phyloP scores from a whole-genome alignment of 2,329 filamentous ascomycete species.

The Phaeosphaeriaceae sp. region DNA sequence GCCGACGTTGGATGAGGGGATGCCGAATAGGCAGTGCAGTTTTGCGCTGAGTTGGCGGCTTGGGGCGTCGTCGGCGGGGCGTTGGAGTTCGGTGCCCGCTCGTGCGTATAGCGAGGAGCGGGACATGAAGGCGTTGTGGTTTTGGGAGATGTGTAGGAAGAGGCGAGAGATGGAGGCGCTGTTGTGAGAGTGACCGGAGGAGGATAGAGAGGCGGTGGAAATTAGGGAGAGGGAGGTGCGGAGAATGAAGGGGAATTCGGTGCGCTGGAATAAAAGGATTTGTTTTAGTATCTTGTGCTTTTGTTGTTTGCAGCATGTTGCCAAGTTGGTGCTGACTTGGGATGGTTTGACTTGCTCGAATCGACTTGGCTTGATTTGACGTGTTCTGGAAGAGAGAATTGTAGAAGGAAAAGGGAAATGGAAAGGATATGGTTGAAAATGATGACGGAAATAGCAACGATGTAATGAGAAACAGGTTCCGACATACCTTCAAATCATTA shows the following conservation, averaged over 20 bases:
- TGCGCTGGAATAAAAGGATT: constrained; percentile 11
- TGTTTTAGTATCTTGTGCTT: not conserved
- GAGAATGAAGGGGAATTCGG: constrained; percentile 45
- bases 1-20: constrained; percentile 56
- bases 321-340: too few species aligned
- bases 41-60: constrained; percentile 72
- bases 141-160: constrained; percentile 56
- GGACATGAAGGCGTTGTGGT: constrained; percentile 67
- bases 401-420: not conserved
- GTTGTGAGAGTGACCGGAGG: constrained; percentile 56
- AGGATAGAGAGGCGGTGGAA: constrained; percentile 46
- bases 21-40: constrained; percentile 72
- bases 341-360: too few species aligned
- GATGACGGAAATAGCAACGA: not conserved
- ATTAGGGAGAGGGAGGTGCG: constrained; percentile 51
- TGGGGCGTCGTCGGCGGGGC: constrained; percentile 48
- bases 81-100: constrained; percentile 56
- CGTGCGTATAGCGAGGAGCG: constrained; percentile 65
- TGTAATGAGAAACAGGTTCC: not conserved
- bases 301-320: too few species aligned
- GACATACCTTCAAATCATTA: constrained; percentile 48
- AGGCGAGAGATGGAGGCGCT: constrained; percentile 43
- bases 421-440: not conserved
- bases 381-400: too few species aligned
- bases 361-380: too few species aligned